A percentile compares a stretch with the other conserved stretches of the same genome.
Conservation (phyloP, 441 rosid genomes). For the Populus hybrid region DNA sequence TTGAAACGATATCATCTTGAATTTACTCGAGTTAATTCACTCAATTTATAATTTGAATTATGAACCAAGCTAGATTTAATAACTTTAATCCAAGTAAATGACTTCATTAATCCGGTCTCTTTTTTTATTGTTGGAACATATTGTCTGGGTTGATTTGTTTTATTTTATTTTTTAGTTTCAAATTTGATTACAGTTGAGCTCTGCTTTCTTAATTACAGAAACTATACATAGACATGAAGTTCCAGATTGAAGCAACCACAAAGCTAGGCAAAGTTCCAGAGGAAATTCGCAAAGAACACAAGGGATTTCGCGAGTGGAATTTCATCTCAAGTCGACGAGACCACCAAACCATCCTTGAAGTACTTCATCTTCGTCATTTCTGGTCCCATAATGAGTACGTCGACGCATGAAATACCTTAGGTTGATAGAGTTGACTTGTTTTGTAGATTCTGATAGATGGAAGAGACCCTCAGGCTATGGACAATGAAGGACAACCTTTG, state of each 20-base stretch:
- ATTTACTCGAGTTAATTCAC: too few relatives aligned
- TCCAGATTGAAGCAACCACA: slow-evolving; percentile 35
- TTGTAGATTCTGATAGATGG: slow-evolving; percentile 55
- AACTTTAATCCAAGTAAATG: too few relatives aligned
- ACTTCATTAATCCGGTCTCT: too few relatives aligned
- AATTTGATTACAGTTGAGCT: neutral
- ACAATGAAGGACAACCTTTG: slow-evolving; percentile 27
- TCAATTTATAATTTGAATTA: too few relatives aligned
- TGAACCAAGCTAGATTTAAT: too few relatives aligned
- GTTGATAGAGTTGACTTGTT: neutral
- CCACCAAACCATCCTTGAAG: slow-evolving; percentile 66
- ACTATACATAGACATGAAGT: slow-evolving; percentile 56
- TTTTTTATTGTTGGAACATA: too few relatives aligned
- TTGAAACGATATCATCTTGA: too few relatives aligned
- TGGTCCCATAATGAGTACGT: neutral
- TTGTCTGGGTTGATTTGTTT: too few relatives aligned
- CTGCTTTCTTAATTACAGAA: slow-evolving; percentile 23
- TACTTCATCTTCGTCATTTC: slow-evolving; percentile 15
- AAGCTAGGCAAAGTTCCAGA: slow-evolving; percentile 37
- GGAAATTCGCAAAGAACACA: slow-evolving; percentile 29
- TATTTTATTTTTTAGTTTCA: too few relatives aligned
- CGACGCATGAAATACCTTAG: neutral
- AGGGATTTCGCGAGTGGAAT: slow-evolving; percentile 56
- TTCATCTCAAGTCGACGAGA: slow-evolving; percentile 35
- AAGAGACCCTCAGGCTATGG: slow-evolving; percentile 28